Evolutionary conservation across 1,284 basidiomycete genomes (phyloP), one percentile per base, ranked within the genome.

Genomic region (Cutaneotrichosporon arboriforme): DNA sequence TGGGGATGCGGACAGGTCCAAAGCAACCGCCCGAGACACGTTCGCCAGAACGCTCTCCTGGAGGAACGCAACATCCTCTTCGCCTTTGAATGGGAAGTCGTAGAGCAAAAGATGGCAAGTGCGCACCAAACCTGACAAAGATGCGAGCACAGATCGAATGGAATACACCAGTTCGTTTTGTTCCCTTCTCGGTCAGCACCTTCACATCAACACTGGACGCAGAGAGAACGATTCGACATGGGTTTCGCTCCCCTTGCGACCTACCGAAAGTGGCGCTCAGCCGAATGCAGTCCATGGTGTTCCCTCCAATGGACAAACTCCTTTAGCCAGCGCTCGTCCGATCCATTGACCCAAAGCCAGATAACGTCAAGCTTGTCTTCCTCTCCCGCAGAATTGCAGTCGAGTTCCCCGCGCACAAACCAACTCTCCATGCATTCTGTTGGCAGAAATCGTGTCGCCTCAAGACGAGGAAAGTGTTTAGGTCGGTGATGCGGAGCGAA

Each of bases 281-380:
- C 67, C 2, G 68, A 68, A 34, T 62, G 58, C 14, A 75, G 57
- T 2, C 57, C 58, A n/a, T 60, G 60, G 21, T 59, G 17, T 1
- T 49, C 47, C 10, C 61, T 46, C 57, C 61, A 62, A 18, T 56
- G n/a, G 2, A 57, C 33, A 66, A 73, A 64, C n/a, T 61, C 61
- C 12, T 60, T 47, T n/a, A 50, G 23, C 73, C 72, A 75, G 4
- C 67, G 51, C 10, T 51, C 46, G 55, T 75, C 73, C 0, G 63
- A 62, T 0, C 73, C 73, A 43, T 75, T 75, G 17, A 73, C 72
- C 73, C 73, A 73, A 1, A 71, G 52, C 68, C 68, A 74, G 0
- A 64, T 69, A 2, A 66, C 65, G 45, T 74, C 73, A 17, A 73
- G 56, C 20, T 52, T 62, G 22, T 71, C 69, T 52, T 73, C 73